phyloP scores from a whole-genome alignment of 768 basidiomycete species.

The Termitomyces sp. region DNA sequence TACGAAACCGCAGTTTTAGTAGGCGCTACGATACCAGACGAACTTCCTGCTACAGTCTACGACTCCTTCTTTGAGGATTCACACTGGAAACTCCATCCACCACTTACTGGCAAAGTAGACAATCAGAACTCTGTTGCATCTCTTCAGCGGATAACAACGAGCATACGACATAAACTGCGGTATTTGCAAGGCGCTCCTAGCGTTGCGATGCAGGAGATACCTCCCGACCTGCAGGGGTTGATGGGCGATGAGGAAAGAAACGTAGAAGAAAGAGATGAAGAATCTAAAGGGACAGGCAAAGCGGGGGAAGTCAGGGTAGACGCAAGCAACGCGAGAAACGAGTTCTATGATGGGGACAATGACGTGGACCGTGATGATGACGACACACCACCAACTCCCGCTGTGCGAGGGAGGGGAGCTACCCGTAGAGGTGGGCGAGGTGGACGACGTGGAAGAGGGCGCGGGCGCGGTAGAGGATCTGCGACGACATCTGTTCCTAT shows the following conservation, averaged over 20 bases:
- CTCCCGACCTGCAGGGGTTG: constrained; percentile 81
- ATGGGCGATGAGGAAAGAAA: constrained; percentile 43
- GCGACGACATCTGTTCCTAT: constrained; percentile 13
- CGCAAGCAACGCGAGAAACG: constrained; percentile 51
- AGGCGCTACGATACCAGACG: constrained; percentile 76
- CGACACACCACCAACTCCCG: constrained; percentile 1
- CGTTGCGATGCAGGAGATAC: constrained; percentile 94
- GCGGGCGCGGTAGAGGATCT: constrained; percentile 16
- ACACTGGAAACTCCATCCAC: constrained; percentile 90
- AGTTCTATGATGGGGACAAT: constrained; percentile 69
- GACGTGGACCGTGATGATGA: constrained; percentile 54
- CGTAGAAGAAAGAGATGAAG: constrained; percentile 40
- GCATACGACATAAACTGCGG: constrained; percentile 80
- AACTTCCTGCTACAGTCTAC: constrained; percentile 85
- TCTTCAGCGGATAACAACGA: constrained; percentile 83
- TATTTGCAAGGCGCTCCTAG: constrained; percentile 96
- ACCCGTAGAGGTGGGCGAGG: constrained; percentile 28
- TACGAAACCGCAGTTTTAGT: constrained; percentile 96
- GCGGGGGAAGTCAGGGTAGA: constrained; percentile 56
- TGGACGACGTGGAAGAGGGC: constrained; percentile 20
- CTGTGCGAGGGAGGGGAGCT: constrained; percentile 15
- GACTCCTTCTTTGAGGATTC: constrained; percentile 91
- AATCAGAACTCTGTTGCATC: constrained; percentile 85
- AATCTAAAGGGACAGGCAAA: constrained; percentile 41
- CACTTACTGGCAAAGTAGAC: constrained; percentile 85